Evolutionary conservation across 1,139 yeast species (phyloP), one percentile per base, ranked within the genome.

Genomic region (Taphrina pruni): DNA sequence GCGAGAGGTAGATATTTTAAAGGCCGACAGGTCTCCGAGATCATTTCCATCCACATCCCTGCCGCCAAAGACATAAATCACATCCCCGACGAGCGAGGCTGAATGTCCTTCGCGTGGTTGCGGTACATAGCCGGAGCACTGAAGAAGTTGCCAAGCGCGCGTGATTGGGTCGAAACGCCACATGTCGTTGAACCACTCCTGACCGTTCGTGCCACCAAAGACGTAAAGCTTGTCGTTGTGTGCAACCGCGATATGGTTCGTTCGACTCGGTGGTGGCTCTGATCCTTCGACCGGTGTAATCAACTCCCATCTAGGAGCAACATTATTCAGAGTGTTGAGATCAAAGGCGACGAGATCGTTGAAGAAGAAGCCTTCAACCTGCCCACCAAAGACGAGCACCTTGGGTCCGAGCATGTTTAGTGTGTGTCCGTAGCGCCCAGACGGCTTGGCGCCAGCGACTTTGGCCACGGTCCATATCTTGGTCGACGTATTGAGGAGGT

Each of bases 341-440:
- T 94, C 98, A 79, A 91, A 94, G 72, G 86, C 86, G 80, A 89
- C 88, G 76, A 94, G 80, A 77, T 94, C 99, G 77, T 89, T 88
- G 78, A 90, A 93, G 71, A 88, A 90, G 71, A 86, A 86, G 75
- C 90, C 92, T 76, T 94, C 98, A 74, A 92, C 84, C 78, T 94
- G 98, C 67, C 99, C 99, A 66, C 99, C 99, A 80, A 92, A 94
- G 11, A 94, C 83, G 78, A 88, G 94, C 66, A 95, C 83, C 73
- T 88, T 85, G 6, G 95, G 88, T 66, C 90, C 88, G 73, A 84
- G 81, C 71, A 86, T 86, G 69, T 86, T 86, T 67, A 88, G 81
- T 65, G 96, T 87, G 78, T 94, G 98, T 26, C 99, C 99, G 77
- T 94, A 94, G 73, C 99, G 84, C 2, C 99, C 99, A 54, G 87